A percentile compares a stretch with the other conserved stretches of the same genome.
Conservation (phyloP, 257 asterid genomes). For the Fraxinus cuspidata region DNA sequence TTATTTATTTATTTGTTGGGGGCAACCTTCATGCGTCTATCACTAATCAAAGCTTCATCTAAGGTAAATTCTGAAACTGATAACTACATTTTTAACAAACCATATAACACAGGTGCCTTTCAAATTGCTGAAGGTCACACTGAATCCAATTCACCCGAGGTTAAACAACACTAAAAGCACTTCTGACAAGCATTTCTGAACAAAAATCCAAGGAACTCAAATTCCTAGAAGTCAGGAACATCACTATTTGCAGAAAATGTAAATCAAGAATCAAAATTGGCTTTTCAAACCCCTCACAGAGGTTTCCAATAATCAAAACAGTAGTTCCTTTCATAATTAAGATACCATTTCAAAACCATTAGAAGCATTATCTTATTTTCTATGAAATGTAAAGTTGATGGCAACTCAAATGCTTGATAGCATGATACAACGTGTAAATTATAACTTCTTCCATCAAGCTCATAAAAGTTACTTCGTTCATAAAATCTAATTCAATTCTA, state of each 20-base stretch:
- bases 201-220: neutral
- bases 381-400: neutral
- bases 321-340: constrained; percentile 8
- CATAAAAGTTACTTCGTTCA: neutral
- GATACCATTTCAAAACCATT: neutral
- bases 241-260: neutral
- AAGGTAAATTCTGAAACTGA: neutral
- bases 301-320: neutral
- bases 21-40: neutral
- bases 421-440: neutral
- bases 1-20: neutral
- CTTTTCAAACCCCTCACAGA: neutral
- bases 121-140: neutral
- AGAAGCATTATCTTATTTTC: constrained; percentile 1
- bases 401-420: neutral
- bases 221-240: constrained; percentile 5
- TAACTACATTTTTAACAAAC: neutral
- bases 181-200: neutral
- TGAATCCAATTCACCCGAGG: neutral
- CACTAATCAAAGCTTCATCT: neutral
- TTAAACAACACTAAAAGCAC: constrained; percentile 7
- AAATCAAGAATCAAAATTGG: neutral
- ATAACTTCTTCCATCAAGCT: constrained; percentile 5
- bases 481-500: neutral
- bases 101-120: neutral